Evolutionary conservation across 306 rosid genomes (phyloP).

Genomic region (Sesbania bispinosa): DNA sequence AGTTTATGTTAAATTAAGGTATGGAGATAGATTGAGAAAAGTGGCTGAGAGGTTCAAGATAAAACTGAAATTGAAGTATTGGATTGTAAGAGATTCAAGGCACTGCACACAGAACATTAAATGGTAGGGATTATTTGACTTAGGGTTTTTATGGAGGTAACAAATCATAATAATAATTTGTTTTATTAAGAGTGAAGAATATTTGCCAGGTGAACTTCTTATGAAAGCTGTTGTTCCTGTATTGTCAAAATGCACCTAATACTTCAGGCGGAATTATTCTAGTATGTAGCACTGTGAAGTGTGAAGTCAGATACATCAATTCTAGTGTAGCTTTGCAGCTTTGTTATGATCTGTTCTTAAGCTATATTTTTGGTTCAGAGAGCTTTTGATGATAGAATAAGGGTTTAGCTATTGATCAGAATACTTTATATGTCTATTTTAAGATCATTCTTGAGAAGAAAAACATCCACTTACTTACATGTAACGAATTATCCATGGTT

Average conservation of each 20-base stretch:
- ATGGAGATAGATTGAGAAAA: neutral
- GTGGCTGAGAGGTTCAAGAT: too few species aligned
- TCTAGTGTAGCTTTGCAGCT: too few species aligned
- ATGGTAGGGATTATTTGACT: neutral
- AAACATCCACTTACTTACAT: too few species aligned
- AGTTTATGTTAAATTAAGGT: neutral
- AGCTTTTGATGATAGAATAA: neutral
- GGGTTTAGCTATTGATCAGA: neutral
- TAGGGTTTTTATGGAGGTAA: neutral
- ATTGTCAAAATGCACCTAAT: conserved; percentile 5
- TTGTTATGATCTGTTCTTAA: neutral
- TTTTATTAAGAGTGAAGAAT: neutral
- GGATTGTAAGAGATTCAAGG: neutral
- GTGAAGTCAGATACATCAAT: too few species aligned
- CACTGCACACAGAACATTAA: neutral
- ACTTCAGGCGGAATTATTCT: neutral
- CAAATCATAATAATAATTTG: neutral
- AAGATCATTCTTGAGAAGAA: conserved; percentile 2
- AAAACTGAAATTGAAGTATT: conserved; percentile 13
- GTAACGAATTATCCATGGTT: neutral
- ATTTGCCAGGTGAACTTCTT: neutral
- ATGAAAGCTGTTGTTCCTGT: neutral
- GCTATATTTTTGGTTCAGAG: conserved; percentile 1
- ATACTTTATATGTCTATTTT: neutral
- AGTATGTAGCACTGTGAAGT: neutral